Evolutionary conservation across 1,284 basidiomycete species (phyloP), one percentile per base, ranked within the genome.

Genomic region (Peniophora sp.): DNA sequence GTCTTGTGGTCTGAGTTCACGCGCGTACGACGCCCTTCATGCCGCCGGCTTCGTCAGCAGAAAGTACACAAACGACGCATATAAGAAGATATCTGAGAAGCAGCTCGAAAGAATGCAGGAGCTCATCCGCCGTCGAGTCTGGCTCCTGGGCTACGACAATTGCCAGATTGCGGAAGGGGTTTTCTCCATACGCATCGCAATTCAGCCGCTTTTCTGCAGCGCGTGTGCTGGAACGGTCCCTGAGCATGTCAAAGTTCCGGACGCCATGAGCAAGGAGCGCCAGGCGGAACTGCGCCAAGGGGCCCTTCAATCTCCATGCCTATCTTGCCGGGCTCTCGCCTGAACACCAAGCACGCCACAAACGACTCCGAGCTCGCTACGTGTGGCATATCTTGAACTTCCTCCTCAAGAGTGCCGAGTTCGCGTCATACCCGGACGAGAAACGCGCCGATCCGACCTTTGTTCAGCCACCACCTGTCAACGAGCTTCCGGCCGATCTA

Each of bases 91-190:
- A 10, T n/a, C 58, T 1, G 32, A 27, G 2, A 10, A 2, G 12
- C 42, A 14, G 42, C 24, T 23, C 10, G n/a, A 1, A n/a, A 32
- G 18, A 14, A 9, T 48, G 23, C 24, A 46, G 3, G 9, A 24
- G 2, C 22, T 55, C 8, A 63, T 67, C n/a, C 39, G 57, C 2
- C 24, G 50, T 3, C 55, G 55, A 47, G 57, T 61, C 0, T 65
- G 58, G 57, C 24, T 62, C n/a, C 56, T 65, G 3, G 60, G 62
- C 2, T 63, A 72, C 52, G 67, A 73, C 55, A 73, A 73, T 52
- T 39, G 72, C 49, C 64, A 70, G 24, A 50, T 72, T 3, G 57
- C 66, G 0, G 62, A 68, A 50, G 56, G 57, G 24, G 66, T 65
- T 2, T 71, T 65, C 54, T 67, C 66, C 0, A 69, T 71, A 47